Base-by-base conservation (phyloP, 2,329 filamentous ascomycete species). In the Claviceps cyperi region DNA sequence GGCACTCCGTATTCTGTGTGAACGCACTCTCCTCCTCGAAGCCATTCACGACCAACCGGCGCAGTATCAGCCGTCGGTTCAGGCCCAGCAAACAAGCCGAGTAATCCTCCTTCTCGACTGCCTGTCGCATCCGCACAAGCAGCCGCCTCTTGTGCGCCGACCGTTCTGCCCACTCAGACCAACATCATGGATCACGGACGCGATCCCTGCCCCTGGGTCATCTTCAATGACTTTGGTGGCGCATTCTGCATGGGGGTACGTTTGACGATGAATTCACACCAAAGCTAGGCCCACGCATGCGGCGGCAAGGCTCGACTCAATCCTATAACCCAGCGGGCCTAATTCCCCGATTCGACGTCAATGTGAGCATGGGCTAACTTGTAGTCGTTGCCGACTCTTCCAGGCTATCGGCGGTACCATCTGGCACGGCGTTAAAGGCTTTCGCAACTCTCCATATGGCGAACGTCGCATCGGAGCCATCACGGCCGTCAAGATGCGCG, bases 371-470 rank as follows among this genome's bases (percentile, higher is more conserved):
- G 35, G 15, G 28, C 49, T 46, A 43, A 46, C 49, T 14, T 28
- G 17, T 6, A 1, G 24, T 21, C 2, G 1, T 41, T 40, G 15
- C 9, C 8, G 5, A 5, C 19, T 35, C n/a, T 5, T 21, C 8
- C 36, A 86, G 81, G 81, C 81, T 54, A 83, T 87, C 58, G 82
- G 83, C 61, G 84, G 84, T 61, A 84, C 86, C 61, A 84, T 96
- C 66, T 96, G 91, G 91, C 91, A 96, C 71, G 90, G 90, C 61
- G 85, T 96, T 57, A 98, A 98, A 73, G 92, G 90, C 52, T 92
- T 88, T 72, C 76, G 89, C 65, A 94, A 87, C 72, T 86, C 82
- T 52, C 86, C 86, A 38, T 88, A 94, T 67, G 92, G 92, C 66
- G 92, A 98, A 75, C 81, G 92, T 66, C 80, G 91, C 67, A 91